Base-by-base conservation (phyloP, 1,284 basidiomycete species). In the Earliella scabrosa region DNA sequence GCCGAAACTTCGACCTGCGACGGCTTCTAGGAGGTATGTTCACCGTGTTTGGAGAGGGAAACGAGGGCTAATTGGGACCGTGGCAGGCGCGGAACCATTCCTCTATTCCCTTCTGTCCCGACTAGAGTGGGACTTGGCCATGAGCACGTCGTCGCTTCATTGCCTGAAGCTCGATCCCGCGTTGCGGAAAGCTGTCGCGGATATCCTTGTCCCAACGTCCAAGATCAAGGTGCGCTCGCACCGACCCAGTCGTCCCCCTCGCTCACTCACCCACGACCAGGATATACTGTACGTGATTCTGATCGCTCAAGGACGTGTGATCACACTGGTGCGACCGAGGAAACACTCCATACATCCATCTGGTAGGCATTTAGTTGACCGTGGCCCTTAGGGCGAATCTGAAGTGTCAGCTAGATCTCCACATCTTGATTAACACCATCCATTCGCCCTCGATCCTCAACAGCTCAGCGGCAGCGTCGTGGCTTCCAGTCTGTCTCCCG, bases 291-390 rank as follows among this genome's bases (percentile, higher is more conserved):
- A 99, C 68, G 86, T 97, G 13, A 81, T 98, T 18, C 78, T 99
- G 13, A 77, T 97, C 23, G 88, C 90, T 0, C 81, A 85, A 45
- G 88, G 87, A 14, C 83, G 86, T 23, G 89, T 99, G 1, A 82
- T 98, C 20, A 96, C 94, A 3, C 80, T 99, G 4, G 86, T 97
- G 13, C 79, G 97, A 52, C 97, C 97, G 0, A 87, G 83, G 69
- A 95, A 92, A 66, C 97, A 98, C 68, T 94, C 93, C 0, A 95
- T 98, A 54, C 95, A 99, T 72, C 95, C 97, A 3, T 87, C 93
- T 45, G 93, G 93, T 91, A 64, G 47, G 77, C 9, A 3, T 11
- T 20, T 14, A 18, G 21, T 11, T 68, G 31, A 14, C 13, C 44
- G 44, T 16, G 20, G 20, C n/a, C 14, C 20, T 23, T 16, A 14